phyloP scores from a whole-genome alignment of 805 yeast species.

The Wickerhamomyces pijperi region DNA sequence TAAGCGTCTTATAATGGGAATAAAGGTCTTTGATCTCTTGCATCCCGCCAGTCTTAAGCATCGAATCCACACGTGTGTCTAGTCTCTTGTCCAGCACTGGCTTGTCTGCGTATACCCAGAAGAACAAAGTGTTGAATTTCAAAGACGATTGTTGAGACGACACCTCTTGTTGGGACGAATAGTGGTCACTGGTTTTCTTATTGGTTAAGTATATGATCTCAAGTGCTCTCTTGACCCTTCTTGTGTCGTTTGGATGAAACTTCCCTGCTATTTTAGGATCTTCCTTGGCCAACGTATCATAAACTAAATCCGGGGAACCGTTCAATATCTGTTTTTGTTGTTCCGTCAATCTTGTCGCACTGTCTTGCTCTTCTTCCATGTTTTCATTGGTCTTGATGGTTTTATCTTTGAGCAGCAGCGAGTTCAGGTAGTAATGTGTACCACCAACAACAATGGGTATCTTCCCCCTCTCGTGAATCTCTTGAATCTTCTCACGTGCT shows the following conservation, averaged over 20 bases:
- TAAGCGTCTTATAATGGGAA: conserved; percentile 25
- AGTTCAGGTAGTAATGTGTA: conserved; percentile 85
- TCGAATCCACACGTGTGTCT: conserved; percentile 72
- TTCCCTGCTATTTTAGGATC: conserved; percentile 72
- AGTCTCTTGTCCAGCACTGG: conserved; percentile 47
- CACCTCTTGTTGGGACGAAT: conserved; percentile 42
- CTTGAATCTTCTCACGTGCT: conserved; percentile 49
- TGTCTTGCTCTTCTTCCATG: conserved; percentile 1
- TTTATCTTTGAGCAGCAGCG: conserved; percentile 59
- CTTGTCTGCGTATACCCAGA: conserved; percentile 75
- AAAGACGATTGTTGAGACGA: conserved; percentile 35
- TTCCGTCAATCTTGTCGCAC: conserved; percentile 15
- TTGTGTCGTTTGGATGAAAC: conserved; percentile 84
- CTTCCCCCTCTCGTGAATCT: conserved; percentile 56
- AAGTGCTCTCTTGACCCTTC: conserved; percentile 70
- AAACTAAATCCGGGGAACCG: conserved; percentile 40
- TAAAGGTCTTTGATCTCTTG: conserved; percentile 58
- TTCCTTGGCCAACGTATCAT: conserved; percentile 31
- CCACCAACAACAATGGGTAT: conserved; percentile 91
- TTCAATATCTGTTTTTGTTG: conserved; percentile 36
- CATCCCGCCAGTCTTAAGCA: conserved; percentile 63
- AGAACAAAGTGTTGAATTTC: conserved; percentile 50
- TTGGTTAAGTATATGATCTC: conserved; percentile 69
- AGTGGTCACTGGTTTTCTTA: conserved; percentile 57
- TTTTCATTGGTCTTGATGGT: conserved; percentile 32